Evolutionary conservation across 768 basidiomycete genomes (phyloP), one percentile per base, ranked within the genome.

Genomic region (Pisolithus albus): DNA sequence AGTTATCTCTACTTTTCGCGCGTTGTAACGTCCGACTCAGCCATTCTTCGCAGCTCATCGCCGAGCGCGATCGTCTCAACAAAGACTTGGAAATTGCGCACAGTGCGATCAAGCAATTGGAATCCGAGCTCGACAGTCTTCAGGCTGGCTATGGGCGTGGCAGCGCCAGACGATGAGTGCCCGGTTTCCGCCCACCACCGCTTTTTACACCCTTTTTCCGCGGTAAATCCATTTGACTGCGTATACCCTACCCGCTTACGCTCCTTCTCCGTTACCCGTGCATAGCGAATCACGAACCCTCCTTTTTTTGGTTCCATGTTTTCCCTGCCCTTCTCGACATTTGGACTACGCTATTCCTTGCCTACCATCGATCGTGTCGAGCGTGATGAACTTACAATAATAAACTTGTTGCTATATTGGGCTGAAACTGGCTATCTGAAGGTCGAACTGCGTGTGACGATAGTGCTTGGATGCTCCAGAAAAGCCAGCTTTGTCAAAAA

Each of bases 21-120:
- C 10, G 8, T 36, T 30, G 47, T 28, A 54, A 38, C 54, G 56
- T 50, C 61, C 64, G 21, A 66, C 41, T 37, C 49, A 30, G 30
- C n/a, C 32, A 3, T 15, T 6, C 52, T 13, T 34, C 55, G 11
- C 62, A 96, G 92, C 89, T 99, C 65, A 97, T 99, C 59, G 92
- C 93, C 41, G 96, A 99, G 72, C 84, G 96, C 60, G 96, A 98
- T 70, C 84, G 96, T 47, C 84, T 99, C 75, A 99, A 98, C 83
- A 98, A 97, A 72, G 96, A 98, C 64, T 79, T 99, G 65, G 95
- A 97, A 74, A 70, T 81, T 67, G 91, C 94, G 9, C 89, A 92
- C 78, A 83, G 88, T 51, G 80, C 88, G 21, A 94, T 95, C 78
- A 96, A 96, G 73, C 75, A 82, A 53, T 79, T 94, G 68, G 92